Percentiles rank a stretch among this genome's conserved stretches.
These are phyloP conservation scores for Microcyclosporella mali DNA, from an alignment of 2,329 filamentous ascomycete genomes.

Conservation along the genomic window DNA sequence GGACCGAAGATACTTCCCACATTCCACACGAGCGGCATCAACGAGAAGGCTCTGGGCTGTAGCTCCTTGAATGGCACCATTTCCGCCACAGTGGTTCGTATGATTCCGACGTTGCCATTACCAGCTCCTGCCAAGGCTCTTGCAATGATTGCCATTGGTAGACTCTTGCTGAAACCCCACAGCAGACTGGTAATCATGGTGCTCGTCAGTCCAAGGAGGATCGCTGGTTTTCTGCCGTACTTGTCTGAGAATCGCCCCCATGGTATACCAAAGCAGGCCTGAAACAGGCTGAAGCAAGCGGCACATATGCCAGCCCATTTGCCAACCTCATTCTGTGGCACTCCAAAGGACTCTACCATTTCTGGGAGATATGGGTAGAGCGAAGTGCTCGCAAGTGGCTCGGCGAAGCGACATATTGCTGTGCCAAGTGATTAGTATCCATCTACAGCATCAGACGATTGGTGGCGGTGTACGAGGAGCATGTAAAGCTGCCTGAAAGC, in stretches of 20 bases:
- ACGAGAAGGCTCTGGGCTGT: slow-evolving; percentile 80
- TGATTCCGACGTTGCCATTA: slow-evolving; percentile 81
- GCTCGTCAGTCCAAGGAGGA: slow-evolving; percentile 65
- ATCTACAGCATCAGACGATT: not conserved
- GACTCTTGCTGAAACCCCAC: slow-evolving; percentile 75
- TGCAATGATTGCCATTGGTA: slow-evolving; percentile 72
- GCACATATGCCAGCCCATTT: slow-evolving; percentile 84
- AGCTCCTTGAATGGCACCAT: slow-evolving; percentile 81
- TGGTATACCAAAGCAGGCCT: slow-evolving; percentile 76
- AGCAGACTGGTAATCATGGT: slow-evolving; percentile 77
- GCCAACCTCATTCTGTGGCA: slow-evolving; percentile 65
- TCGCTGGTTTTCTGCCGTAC: slow-evolving; percentile 74
- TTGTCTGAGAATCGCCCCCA: slow-evolving; percentile 78
- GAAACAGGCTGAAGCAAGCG: slow-evolving; percentile 74
- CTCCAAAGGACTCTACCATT: slow-evolving; percentile 75
- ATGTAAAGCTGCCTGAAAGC: not conserved
- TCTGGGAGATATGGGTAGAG: slow-evolving; percentile 87
- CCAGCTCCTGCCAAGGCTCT: slow-evolving; percentile 73
- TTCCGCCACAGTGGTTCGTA: slow-evolving; percentile 78
- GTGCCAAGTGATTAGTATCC: slow-evolving; percentile 13
- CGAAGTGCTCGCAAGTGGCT: slow-evolving; percentile 85
- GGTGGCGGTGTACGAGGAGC: not conserved
- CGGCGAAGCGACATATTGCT: slow-evolving; percentile 89
- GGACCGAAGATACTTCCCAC: slow-evolving; percentile 84
- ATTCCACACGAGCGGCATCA: slow-evolving; percentile 90